Evolutionary conservation across 2,329 filamentous ascomycete species (phyloP), one percentile per base, ranked within the genome.

Genomic region (Endothia cerciana): DNA sequence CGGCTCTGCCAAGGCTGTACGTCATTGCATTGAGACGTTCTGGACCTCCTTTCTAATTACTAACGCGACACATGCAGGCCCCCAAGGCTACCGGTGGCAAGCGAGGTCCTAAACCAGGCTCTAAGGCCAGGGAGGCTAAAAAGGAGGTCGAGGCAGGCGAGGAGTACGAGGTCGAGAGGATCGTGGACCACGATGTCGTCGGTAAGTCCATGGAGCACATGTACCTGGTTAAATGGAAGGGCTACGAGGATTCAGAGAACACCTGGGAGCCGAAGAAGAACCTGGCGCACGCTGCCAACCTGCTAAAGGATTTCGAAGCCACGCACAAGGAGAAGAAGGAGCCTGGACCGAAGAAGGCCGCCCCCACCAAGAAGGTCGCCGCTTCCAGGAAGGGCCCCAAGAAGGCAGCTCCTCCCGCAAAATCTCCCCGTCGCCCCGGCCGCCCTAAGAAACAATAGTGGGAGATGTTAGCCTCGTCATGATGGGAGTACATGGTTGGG

Each of bases 151-250:
- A 65, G 25, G 57, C 65, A 19, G 69, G 70, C 15, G 71, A 72
- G 3, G 77, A 81, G 65, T 86, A 77, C 72, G 78, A 81, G 62
- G 81, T 86, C 0, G 83, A 87, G 70, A 70, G 72, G 3, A 82
- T 86, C 40, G 60, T 84, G 13, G 77, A 78, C 22, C 77, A 76
- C 0, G 73, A 71, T 4, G 74, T 82, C 45, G 77, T 82, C 49
- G 71, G 70, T 7, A 71, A 73, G 5, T 79, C 77, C 1, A 74
- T 75, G 67, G 72, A 77, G 66, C 75, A 78, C 68, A 73, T 79
- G 70, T 87, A 83, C 71, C 68, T 76, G 3, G 79, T 88, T 62
- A 85, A 87, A 72, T 87, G 85, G 85, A 79, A 81, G 69, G 82
- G 81, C 0, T 87, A 78, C 63, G 60, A 76, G 0, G 68, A 70